Percentiles rank a stretch among this genome's conserved stretches.
Conservation (phyloP, 1,284 basidiomycete genomes). For the Cerioporus squamosus region DNA sequence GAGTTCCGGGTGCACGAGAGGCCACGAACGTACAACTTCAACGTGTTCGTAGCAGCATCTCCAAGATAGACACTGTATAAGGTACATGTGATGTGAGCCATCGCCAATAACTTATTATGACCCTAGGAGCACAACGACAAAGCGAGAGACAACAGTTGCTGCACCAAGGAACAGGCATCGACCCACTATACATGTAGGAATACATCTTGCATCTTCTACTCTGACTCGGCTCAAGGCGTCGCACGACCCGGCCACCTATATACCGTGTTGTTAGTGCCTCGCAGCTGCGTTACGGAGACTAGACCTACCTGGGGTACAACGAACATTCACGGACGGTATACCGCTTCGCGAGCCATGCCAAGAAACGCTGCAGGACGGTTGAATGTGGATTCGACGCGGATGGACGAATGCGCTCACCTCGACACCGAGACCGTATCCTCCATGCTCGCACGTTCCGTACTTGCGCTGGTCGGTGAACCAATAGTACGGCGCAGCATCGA, state of each 20-base stretch:
- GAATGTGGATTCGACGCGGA: not conserved
- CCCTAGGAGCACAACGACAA: not conserved
- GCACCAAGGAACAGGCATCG: not conserved
- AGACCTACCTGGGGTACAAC: slow-evolving; percentile 65
- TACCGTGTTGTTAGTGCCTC: slow-evolving; percentile 3
- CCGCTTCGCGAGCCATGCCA: slow-evolving; percentile 94
- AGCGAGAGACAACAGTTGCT: not conserved
- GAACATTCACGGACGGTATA: slow-evolving; percentile 90
- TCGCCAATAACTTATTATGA: not conserved
- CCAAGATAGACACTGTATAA: not conserved
- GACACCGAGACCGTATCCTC: slow-evolving; percentile 93
- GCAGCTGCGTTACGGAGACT: not conserved
- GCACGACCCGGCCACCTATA: slow-evolving; percentile 82
- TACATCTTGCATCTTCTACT: slow-evolving; percentile 5
- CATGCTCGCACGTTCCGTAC: slow-evolving; percentile 86
- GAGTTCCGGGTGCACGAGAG: slow-evolving; percentile 45
- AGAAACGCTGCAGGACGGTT: slow-evolving; percentile 73
- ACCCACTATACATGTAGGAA: slow-evolving; percentile 14
- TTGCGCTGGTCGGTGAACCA: slow-evolving; percentile 89
- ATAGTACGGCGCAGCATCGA: slow-evolving; percentile 62
- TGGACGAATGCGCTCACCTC: slow-evolving; percentile 48
- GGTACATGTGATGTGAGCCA: not conserved
- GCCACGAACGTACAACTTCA: slow-evolving; percentile 56
- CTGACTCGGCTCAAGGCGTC: slow-evolving; percentile 52
- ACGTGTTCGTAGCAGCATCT: slow-evolving; percentile 36